A percentile compares a stretch with the other conserved stretches of the same genome.
These are phyloP conservation scores for Talaromyces atroroseus DNA, from an alignment of 2,329 filamentous ascomycete species.

Conservation along the genomic window DNA sequence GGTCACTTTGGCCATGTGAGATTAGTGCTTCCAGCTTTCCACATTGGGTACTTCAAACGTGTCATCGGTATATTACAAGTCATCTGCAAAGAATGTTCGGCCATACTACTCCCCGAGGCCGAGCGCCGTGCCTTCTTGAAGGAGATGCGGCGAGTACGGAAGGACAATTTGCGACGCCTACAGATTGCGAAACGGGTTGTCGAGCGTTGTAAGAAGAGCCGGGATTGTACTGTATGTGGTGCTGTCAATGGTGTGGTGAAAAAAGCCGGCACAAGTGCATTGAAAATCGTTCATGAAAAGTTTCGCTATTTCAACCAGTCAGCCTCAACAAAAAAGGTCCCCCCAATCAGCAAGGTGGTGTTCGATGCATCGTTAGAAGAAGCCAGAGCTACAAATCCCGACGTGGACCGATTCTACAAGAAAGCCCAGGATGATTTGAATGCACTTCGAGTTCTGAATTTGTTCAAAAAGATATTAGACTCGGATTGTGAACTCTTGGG, in stretches of 20 bases:
- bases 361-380: conserved; percentile 83
- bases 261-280: conserved; percentile 72
- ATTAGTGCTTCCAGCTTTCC: conserved; percentile 85
- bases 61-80: conserved; percentile 88
- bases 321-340: conserved; percentile 74
- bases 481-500: conserved; percentile 88
- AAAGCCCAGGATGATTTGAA: conserved; percentile 95
- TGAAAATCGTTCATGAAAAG: conserved; percentile 93
- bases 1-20: conserved; percentile 94
- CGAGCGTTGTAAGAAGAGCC: conserved; percentile 81
- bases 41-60: conserved; percentile 92
- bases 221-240: conserved; percentile 72
- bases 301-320: conserved; percentile 85
- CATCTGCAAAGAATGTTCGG: conserved; percentile 92
- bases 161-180: conserved; percentile 82
- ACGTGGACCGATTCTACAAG: conserved; percentile 83
- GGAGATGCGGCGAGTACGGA: conserved; percentile 69
- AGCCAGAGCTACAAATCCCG: conserved; percentile 69
- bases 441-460: conserved; percentile 77
- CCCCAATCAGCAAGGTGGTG: conserved; percentile 71
- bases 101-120: conserved; percentile 72
- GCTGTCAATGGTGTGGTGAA: conserved; percentile 85
- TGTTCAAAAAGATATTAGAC: conserved; percentile 82
- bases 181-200: conserved; percentile 83
- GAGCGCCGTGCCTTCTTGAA: conserved; percentile 74